These are phyloP conservation scores for Rasamsonia emersonii DNA, from an alignment of 2,329 filamentous ascomycete genomes.

Conservation along the genomic window DNA sequence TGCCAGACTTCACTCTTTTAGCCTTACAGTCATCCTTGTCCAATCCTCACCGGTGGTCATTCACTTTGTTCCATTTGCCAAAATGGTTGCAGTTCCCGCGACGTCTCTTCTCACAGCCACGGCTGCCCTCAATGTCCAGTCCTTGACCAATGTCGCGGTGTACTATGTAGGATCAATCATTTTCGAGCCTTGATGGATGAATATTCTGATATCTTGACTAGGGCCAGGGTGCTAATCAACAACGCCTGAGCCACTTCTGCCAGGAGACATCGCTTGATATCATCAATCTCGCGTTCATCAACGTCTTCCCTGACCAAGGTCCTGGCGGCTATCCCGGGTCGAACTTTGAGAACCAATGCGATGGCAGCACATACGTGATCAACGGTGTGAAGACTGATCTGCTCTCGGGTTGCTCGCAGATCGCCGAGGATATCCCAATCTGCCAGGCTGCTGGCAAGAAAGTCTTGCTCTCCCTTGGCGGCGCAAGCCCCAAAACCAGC, in stretches of 20 bases:
- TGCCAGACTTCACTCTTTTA: slow-evolving; percentile 28
- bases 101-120: too few relatives aligned
- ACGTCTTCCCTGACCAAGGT: slow-evolving; percentile 42
- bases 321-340: slow-evolving; percentile 41
- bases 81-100: slow-evolving; percentile 26
- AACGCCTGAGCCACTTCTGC: slow-evolving; percentile 44
- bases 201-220: slow-evolving; percentile 15
- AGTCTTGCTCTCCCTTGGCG: slow-evolving; percentile 40
- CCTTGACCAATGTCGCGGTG: slow-evolving; percentile 40
- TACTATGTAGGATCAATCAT: slow-evolving; percentile 40
- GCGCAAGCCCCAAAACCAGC: slow-evolving; percentile 34
- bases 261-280: slow-evolving; percentile 45
- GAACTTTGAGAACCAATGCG: slow-evolving; percentile 51
- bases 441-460: slow-evolving; percentile 39
- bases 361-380: slow-evolving; percentile 29
- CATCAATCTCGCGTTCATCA: slow-evolving; percentile 49
- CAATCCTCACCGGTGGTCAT: slow-evolving; percentile 25
- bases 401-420: slow-evolving; percentile 34
- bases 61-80: slow-evolving; percentile 28
- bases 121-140: too few relatives aligned
- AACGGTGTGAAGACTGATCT: slow-evolving; percentile 33
- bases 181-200: neutral
- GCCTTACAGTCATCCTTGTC: slow-evolving; percentile 18
- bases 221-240: slow-evolving; percentile 46
- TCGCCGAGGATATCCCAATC: slow-evolving; percentile 36